Percentiles rank a stretch among this genome's conserved stretches.
Evolutionary conservation across 331 rosid genomes (phyloP).

Genomic region (Spiraea crenata): DNA sequence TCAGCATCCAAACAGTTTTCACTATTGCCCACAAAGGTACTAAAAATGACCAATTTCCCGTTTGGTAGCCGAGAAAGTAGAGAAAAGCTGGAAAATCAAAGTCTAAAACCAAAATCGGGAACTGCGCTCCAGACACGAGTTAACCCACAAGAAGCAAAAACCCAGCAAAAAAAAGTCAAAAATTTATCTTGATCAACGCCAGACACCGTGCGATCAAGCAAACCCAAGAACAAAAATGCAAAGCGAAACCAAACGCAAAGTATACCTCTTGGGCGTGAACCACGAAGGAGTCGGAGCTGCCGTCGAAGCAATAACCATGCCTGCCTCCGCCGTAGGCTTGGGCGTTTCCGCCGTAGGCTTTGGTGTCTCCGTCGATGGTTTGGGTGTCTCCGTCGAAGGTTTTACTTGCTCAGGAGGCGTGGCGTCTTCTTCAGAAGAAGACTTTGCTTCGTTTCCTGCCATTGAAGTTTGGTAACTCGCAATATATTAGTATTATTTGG

Average conservation of each 20-base stretch:
- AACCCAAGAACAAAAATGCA: neutral
- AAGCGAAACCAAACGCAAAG: neutral
- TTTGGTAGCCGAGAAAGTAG: neutral
- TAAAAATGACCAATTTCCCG: neutral
- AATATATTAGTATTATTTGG: neutral
- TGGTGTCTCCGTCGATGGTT: no score
- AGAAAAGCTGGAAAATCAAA: neutral
- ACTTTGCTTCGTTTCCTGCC: conserved; percentile 11
- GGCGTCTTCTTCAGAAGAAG: neutral
- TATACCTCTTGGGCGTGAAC: conserved; percentile 67
- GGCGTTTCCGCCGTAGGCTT: neutral
- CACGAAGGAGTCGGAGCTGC: conserved; percentile 49
- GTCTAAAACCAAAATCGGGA: neutral
- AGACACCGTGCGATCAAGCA: neutral
- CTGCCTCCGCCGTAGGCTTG: conserved; percentile 25
- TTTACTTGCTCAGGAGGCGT: no score
- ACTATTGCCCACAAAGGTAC: neutral
- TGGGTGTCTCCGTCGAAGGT: no score
- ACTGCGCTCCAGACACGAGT: conserved; percentile 12
- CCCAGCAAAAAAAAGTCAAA: neutral
- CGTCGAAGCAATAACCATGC: conserved; percentile 29
- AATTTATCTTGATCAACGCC: neutral
- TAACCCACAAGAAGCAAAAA: neutral
- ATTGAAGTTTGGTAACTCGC: neutral
- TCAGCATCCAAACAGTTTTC: neutral